Evolutionary conservation across 2,329 filamentous ascomycete species (phyloP).

Genomic region (Sphaceloma murrayae): DNA sequence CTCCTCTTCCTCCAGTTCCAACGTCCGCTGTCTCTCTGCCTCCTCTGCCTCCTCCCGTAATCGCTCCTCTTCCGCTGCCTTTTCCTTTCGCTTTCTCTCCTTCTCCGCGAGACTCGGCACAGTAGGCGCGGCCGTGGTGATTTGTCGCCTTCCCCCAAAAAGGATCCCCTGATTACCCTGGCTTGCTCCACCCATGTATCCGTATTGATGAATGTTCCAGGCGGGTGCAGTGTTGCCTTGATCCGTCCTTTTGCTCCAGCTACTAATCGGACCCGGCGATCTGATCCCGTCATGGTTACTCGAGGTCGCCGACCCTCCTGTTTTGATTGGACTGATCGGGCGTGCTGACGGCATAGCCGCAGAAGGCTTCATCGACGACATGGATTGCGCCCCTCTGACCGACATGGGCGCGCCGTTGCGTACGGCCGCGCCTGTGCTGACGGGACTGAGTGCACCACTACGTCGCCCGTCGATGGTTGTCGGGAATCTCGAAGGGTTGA

Average conservation of each 20-base stretch:
- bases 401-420: neutral
- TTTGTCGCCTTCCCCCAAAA: slow-evolving; percentile 85
- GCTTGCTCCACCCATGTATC: slow-evolving; percentile 94
- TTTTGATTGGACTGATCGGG: slow-evolving; percentile 39
- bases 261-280: slow-evolving; percentile 57
- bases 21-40: slow-evolving; percentile 39
- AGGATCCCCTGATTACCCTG: slow-evolving; percentile 91
- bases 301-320: slow-evolving; percentile 50
- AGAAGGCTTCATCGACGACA: slow-evolving; percentile 20
- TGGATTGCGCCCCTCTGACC: slow-evolving; percentile 6
- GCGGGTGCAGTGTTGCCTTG: slow-evolving; percentile 74
- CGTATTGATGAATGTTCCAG: slow-evolving; percentile 98
- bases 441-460: slow-evolving; percentile 37
- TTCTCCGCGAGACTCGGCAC: slow-evolving; percentile 81
- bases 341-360: slow-evolving; percentile 25
- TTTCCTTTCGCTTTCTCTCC: slow-evolving; percentile 55
- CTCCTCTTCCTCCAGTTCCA: slow-evolving; percentile 54
- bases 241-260: slow-evolving; percentile 80
- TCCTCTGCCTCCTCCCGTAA: slow-evolving; percentile 43
- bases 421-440: slow-evolving; percentile 24
- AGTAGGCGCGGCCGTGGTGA: slow-evolving; percentile 68
- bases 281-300: slow-evolving; percentile 40
- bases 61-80: slow-evolving; percentile 46
- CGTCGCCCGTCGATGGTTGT: slow-evolving; percentile 65
- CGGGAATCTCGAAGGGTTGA: slow-evolving; percentile 66